Evolutionary conservation across 2,329 filamentous ascomycete species (phyloP).

Genomic region (Fusarium sp.): DNA sequence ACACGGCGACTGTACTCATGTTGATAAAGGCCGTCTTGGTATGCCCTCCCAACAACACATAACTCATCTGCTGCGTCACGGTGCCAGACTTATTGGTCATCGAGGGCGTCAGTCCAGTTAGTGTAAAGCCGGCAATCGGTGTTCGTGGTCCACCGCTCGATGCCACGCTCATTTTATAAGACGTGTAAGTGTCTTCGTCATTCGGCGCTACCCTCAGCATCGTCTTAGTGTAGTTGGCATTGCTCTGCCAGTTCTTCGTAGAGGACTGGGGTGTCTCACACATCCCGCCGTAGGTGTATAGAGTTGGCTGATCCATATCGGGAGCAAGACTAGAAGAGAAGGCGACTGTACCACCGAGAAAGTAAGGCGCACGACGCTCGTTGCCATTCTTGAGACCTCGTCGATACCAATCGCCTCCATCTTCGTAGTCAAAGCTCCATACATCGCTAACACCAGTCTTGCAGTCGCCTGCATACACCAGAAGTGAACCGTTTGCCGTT

Average conservation of each 20-base stretch:
- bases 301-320: slow-evolving; percentile 62
- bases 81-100: slow-evolving; percentile 74
- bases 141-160: slow-evolving; percentile 71
- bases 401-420: slow-evolving; percentile 39
- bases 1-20: slow-evolving; percentile 90
- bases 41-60: slow-evolving; percentile 87
- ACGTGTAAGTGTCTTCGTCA: slow-evolving; percentile 42
- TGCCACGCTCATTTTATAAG: slow-evolving; percentile 55
- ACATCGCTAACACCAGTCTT: slow-evolving; percentile 64
- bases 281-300: slow-evolving; percentile 92
- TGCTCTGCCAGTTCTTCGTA: slow-evolving; percentile 69
- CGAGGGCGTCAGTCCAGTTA: slow-evolving; percentile 78
- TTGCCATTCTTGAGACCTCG: slow-evolving; percentile 37
- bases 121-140: slow-evolving; percentile 86
- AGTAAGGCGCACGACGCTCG: slow-evolving; percentile 56
- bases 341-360: slow-evolving; percentile 68
- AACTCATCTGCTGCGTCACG: slow-evolving; percentile 79
- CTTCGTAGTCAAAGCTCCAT: slow-evolving; percentile 69
- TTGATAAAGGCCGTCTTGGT: slow-evolving; percentile 88
- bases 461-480: slow-evolving; percentile 81
- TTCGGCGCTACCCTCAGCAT: slow-evolving; percentile 76
- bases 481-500: slow-evolving; percentile 74
- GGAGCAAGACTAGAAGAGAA: slow-evolving; percentile 73
- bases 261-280: slow-evolving; percentile 67
- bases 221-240: slow-evolving; percentile 81